Evolutionary conservation across 768 basidiomycete genomes (phyloP).

Genomic region (Tubosaeta sp.): DNA sequence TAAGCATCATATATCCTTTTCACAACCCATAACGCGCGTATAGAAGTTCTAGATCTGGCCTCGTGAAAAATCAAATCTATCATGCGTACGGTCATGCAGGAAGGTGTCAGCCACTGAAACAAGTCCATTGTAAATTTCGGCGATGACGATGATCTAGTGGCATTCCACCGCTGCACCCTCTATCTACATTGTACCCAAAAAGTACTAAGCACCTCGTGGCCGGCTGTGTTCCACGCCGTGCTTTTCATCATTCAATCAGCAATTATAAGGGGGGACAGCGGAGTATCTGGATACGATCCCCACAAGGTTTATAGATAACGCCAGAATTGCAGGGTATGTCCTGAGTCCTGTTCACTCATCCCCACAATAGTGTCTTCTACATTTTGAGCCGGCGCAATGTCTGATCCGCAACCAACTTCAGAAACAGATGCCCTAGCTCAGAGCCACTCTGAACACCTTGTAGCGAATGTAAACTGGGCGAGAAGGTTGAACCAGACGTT

Average conservation of each 20-base stretch:
- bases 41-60: neutral
- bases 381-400: neutral
- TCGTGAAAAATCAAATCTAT: neutral
- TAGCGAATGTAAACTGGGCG: conserved; percentile 19
- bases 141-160: neutral
- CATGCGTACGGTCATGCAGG: neutral
- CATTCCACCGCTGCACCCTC: neutral
- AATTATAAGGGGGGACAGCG: too few relatives aligned
- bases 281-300: neutral
- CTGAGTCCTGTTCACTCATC: neutral
- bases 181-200: neutral
- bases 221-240: neutral
- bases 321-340: neutral
- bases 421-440: neutral
- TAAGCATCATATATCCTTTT: neutral
- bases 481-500: conserved; percentile 17
- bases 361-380: neutral
- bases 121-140: too few relatives aligned
- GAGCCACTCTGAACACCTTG: neutral
- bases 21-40: neutral
- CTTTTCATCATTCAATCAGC: neutral
- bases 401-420: neutral
- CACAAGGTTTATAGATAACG: neutral
- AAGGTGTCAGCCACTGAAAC: too few relatives aligned
- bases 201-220: neutral